Evolutionary conservation across 2,329 filamentous ascomycete species (phyloP), one percentile per base, ranked within the genome.

Genomic region (Fusarium cicatricum): DNA sequence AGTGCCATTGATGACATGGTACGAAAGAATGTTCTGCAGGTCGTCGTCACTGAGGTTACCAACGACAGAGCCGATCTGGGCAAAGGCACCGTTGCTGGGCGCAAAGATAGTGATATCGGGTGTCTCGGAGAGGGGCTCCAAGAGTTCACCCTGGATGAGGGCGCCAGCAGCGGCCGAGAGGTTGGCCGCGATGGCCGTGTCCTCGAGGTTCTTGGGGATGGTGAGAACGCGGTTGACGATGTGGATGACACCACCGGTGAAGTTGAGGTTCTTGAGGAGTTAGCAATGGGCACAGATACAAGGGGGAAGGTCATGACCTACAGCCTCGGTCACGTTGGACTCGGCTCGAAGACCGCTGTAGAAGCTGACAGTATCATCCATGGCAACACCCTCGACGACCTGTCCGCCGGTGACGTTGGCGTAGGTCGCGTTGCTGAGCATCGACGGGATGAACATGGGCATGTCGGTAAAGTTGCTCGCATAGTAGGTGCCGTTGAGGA

Each of bases 1-100:
- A 9, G 77, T 77, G 39, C 80, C 80, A 39, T 78, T 77, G 39
- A 89, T 72, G 33, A 89, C 81, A 67, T 90, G 87, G 73, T 90
- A 90, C 26, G 77, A 70, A 2, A 90, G 74, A 23, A 89, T 79
- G 21, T 64, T 69, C 3, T 74, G 66, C 1, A 88, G 74, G 14
- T 84, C 74, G 2, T 77, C 69, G 1, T 72, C 68, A 36, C 75
- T 78, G 5, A 85, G 68, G 59, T 78, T 78, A 36, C 69, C 66
- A 11, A 83, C 58, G 15, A 80, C 71, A 42, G 77, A 82, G 33
- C 79, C 82, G 39, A 88, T 82, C 34, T 76, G 72, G 29, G 79
- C 74, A 75, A 88, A 87, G 5, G 84, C 85, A 2, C 73, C 74
- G 70, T 87, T 87, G 70, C 74, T 80, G 5, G 86, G 86, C 1